phyloP scores from a whole-genome alignment of 805 yeast genomes.

The Yarrowia sp. region DNA sequence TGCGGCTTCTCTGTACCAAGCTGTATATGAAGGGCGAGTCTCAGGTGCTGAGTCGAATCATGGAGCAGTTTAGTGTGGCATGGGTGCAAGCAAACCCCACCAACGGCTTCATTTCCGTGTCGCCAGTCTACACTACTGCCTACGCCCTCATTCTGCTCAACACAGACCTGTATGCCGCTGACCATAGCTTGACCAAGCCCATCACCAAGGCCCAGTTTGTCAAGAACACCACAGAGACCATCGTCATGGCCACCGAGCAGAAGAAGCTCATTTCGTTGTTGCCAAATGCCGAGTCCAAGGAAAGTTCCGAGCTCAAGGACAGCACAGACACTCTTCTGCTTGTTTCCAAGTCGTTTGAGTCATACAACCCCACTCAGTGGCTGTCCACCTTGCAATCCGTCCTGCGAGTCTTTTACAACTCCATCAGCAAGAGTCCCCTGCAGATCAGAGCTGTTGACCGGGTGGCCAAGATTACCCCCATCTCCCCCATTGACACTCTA shows the following conservation, averaged over 20 bases:
- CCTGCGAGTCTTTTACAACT: slow-evolving; percentile 44
- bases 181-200: slow-evolving; percentile 48
- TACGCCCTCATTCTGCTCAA: slow-evolving; percentile 76
- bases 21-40: slow-evolving; percentile 84
- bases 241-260: slow-evolving; percentile 45
- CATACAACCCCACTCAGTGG: slow-evolving; percentile 44
- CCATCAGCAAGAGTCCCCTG: slow-evolving; percentile 45
- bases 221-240: slow-evolving; percentile 59
- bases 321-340: slow-evolving; percentile 41
- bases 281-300: neutral
- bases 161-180: slow-evolving; percentile 74
- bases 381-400: slow-evolving; percentile 44
- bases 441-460: slow-evolving; percentile 34
- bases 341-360: slow-evolving; percentile 40
- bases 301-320: neutral
- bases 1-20: slow-evolving; percentile 66
- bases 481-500: slow-evolving; percentile 6
- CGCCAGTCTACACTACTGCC: slow-evolving; percentile 71
- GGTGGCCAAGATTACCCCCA: slow-evolving; percentile 20
- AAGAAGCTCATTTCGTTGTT: slow-evolving; percentile 43
- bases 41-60: slow-evolving; percentile 75
- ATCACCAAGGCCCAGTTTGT: slow-evolving; percentile 57
- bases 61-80: slow-evolving; percentile 69
- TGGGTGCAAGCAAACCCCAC: slow-evolving; percentile 61
- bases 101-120: slow-evolving; percentile 59